phyloP scores from a whole-genome alignment of 331 rosid species.

The Pyrus hybrid region DNA sequence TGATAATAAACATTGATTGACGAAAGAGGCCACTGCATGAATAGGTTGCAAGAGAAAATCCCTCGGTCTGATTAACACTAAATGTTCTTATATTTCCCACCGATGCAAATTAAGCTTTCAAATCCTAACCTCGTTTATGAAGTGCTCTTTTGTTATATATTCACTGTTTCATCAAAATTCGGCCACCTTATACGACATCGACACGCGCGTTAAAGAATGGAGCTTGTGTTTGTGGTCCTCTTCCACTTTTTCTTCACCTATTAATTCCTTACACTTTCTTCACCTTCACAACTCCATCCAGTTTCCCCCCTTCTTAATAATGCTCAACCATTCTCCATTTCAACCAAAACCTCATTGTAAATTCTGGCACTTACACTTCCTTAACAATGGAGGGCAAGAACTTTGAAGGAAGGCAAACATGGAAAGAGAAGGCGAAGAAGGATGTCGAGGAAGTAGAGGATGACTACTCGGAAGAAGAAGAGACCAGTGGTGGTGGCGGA shows the following conservation, averaged over 20 bases:
- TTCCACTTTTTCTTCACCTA: slow-evolving; percentile 16
- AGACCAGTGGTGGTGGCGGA: slow-evolving; percentile 15
- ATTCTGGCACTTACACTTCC: neutral
- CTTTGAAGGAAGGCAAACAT: slow-evolving; percentile 32
- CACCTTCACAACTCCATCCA: slow-evolving; percentile 9
- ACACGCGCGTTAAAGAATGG: slow-evolving; percentile 21
- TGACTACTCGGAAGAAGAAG: slow-evolving; percentile 62
- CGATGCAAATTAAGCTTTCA: neutral
- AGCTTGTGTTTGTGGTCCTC: slow-evolving; percentile 47
- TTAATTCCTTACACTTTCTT: slow-evolving; percentile 22
- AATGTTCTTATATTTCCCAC: neutral
- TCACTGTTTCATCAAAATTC: slow-evolving; percentile 5
- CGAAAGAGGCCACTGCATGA: neutral
- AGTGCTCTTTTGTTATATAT: neutral
- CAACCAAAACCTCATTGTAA: neutral
- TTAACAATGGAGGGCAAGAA: slow-evolving; percentile 47
- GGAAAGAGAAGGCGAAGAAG: slow-evolving; percentile 30
- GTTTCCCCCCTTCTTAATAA: neutral
- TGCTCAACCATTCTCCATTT: slow-evolving; percentile 13
- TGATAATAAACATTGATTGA: neutral
- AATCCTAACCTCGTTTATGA: neutral
- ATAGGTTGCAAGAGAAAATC: neutral
- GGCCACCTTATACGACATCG: slow-evolving; percentile 6
- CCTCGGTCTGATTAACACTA: neutral
- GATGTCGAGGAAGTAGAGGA: slow-evolving; percentile 42